phyloP scores from a whole-genome alignment of 1,284 basidiomycete species.

The Ustilago bromivora region DNA sequence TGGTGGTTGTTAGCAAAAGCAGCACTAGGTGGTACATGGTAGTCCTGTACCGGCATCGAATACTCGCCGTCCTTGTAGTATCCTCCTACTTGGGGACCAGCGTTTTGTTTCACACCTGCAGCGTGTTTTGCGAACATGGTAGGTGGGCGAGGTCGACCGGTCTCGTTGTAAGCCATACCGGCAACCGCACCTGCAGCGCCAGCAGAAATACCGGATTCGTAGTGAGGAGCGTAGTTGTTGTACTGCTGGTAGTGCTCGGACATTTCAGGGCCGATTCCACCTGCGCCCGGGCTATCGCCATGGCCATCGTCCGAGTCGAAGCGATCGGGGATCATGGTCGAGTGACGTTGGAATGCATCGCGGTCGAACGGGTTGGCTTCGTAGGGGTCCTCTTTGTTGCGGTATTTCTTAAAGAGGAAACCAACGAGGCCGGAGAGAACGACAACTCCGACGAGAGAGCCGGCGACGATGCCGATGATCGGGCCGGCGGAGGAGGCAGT shows the following conservation, averaged over 20 bases:
- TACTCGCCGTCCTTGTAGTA: conserved; percentile 53
- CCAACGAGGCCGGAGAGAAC: conserved; percentile 66
- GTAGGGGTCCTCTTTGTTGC: conserved; percentile 63
- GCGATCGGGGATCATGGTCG: conserved; percentile 67
- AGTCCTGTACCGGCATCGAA: conserved; percentile 32
- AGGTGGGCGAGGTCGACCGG: conserved; percentile 67
- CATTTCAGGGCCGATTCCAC: conserved; percentile 48
- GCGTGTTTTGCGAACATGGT: conserved; percentile 69
- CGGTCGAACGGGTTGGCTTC: conserved; percentile 68
- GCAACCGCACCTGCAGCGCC: conserved; percentile 49
- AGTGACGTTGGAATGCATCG: conserved; percentile 67
- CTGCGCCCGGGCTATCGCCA: conserved; percentile 15
- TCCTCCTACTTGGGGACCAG: conserved; percentile 52
- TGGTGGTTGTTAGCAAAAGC: conserved; percentile 36
- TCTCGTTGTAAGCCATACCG: conserved; percentile 61
- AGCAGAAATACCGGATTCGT: conserved; percentile 47
- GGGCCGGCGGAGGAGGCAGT: conserved; percentile 56
- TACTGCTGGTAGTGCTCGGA: conserved; percentile 55
- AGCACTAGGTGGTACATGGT: conserved; percentile 36
- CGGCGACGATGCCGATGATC: conserved; percentile 70
- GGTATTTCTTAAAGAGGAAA: conserved; percentile 68
- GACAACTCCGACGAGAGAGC: conserved; percentile 67
- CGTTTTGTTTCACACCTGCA: conserved; percentile 36
- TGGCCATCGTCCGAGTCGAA: conserved; percentile 63
- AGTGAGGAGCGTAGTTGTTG: conserved; percentile 44